A percentile compares a stretch with the other conserved stretches of the same genome.
phyloP scores from a whole-genome alignment of 805 yeast species.

The Priceomyces haplophilus region DNA sequence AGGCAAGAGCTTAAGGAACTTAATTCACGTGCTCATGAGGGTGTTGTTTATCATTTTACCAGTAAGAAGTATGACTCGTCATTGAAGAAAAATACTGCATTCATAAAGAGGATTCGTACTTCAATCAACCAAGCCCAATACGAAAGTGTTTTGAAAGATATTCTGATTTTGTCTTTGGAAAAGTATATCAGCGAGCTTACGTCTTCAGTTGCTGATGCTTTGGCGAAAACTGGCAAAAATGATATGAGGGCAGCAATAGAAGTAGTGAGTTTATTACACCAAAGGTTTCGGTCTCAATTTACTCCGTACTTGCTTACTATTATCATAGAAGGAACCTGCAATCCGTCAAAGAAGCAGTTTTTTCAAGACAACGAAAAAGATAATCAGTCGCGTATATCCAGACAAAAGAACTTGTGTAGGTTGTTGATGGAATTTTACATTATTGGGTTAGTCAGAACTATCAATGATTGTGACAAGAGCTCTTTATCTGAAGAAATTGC shows the following conservation, averaged over 20 bases:
- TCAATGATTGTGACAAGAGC: constrained; percentile 40
- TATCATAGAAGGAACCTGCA: constrained; percentile 40
- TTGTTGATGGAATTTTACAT: constrained; percentile 56
- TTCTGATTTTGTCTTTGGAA: constrained; percentile 59
- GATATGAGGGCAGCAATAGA: constrained; percentile 61
- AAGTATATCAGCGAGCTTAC: constrained; percentile 73
- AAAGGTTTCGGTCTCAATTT: constrained; percentile 57
- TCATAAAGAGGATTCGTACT: constrained; percentile 64
- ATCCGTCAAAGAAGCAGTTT: constrained; percentile 18
- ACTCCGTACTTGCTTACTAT: constrained; percentile 47
- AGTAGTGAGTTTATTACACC: constrained; percentile 70
- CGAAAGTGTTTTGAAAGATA: constrained; percentile 53
- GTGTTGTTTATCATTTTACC: constrained; percentile 23
- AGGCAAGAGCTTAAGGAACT: constrained; percentile 24
- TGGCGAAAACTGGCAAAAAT: constrained; percentile 47
- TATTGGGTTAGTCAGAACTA: constrained; percentile 52
- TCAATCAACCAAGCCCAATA: constrained; percentile 52
- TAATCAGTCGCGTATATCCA: constrained; percentile 41
- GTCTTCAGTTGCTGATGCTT: constrained; percentile 59
- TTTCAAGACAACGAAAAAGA: constrained; percentile 33
- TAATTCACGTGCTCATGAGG: constrained; percentile 55
- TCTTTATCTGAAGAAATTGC: constrained; percentile 44
- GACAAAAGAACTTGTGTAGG: constrained; percentile 47
- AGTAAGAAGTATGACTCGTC: constrained; percentile 60
- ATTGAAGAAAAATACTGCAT: constrained; percentile 77